Evolutionary conservation across 2,329 filamentous ascomycete species (phyloP).

Genomic region (Lasiodiplodia sp.): DNA sequence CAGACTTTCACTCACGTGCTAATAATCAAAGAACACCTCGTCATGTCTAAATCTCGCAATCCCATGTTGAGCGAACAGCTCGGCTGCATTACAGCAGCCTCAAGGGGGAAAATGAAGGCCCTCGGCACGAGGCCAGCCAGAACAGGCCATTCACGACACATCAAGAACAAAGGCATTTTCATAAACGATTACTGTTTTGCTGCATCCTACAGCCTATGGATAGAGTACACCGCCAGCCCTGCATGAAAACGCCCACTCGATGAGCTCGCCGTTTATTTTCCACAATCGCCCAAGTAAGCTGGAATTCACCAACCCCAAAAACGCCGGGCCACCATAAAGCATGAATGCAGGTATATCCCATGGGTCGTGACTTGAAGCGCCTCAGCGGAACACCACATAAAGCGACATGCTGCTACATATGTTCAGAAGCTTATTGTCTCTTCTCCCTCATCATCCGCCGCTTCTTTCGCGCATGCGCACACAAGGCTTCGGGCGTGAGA

Average conservation of each 20-base stretch:
- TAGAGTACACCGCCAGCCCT: slow-evolving; percentile 17
- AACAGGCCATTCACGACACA: not conserved
- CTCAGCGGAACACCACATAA: slow-evolving; percentile 7
- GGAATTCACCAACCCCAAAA: not conserved
- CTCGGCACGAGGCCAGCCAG: not conserved
- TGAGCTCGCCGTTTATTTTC: slow-evolving; percentile 16
- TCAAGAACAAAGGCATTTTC: not conserved
- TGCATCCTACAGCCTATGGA: slow-evolving; percentile 10
- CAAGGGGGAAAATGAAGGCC: not conserved
- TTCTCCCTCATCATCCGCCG: slow-evolving; percentile 66
- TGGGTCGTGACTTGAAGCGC: slow-evolving; percentile 3
- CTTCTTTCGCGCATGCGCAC: slow-evolving; percentile 67
- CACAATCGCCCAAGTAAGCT: slow-evolving; percentile 8
- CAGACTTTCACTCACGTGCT: not conserved
- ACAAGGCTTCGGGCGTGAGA: slow-evolving; percentile 56
- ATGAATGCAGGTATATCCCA: slow-evolving; percentile 24
- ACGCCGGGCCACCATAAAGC: slow-evolving; percentile 19
- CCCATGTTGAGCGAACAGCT: not conserved
- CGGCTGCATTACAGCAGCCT: not conserved
- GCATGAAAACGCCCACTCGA: slow-evolving; percentile 3
- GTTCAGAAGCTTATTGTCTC: slow-evolving; percentile 21
- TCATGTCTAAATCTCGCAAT: not conserved
- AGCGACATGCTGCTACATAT: slow-evolving; percentile 21
- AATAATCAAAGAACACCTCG: not conserved
- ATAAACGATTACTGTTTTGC: slow-evolving; percentile 5